Conservation (phyloP, 306 rosid genomes). For the Pueraria montana region DNA sequence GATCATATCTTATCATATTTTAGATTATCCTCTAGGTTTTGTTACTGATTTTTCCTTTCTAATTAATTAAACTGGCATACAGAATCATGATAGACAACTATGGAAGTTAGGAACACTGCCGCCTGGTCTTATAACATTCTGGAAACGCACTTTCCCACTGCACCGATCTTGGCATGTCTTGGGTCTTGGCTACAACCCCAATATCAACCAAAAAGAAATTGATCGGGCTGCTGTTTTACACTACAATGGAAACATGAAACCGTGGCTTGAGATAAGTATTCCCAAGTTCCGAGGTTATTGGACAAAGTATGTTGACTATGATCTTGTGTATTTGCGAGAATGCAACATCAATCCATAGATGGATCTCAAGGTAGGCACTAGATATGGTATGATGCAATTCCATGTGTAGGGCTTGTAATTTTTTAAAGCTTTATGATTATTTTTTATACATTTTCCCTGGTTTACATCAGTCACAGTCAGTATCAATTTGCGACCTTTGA, state of each 20-base stretch:
- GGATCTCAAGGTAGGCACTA: constrained; percentile 42
- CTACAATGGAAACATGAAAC: constrained; percentile 96
- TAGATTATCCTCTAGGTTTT: neutral
- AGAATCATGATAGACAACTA: constrained; percentile 90
- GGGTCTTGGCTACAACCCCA: constrained; percentile 92
- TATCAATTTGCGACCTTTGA: constrained; percentile 34
- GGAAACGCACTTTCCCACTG: constrained; percentile 79
- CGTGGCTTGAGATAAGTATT: constrained; percentile 96
- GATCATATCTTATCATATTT: neutral
- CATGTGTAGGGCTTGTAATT: constrained; percentile 52
- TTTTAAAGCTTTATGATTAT: constrained; percentile 55
- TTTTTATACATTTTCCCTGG: constrained; percentile 50
- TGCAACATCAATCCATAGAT: constrained; percentile 88
- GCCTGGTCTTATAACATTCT: constrained; percentile 95
- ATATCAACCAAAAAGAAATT: constrained; percentile 65
- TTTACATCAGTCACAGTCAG: too few species aligned
- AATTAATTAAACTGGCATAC: constrained; percentile 38
- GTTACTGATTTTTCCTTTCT: constrained; percentile 33
- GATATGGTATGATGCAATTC: constrained; percentile 48
- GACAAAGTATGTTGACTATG: constrained; percentile 74
- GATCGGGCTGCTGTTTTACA: constrained; percentile 88
- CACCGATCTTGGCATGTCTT: constrained; percentile 83
- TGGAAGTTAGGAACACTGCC: constrained; percentile 99
- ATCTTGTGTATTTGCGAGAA: constrained; percentile 74
- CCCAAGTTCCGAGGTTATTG: constrained; percentile 82